A percentile compares a stretch with the other conserved stretches of the same genome.
These are phyloP conservation scores for Ensete glaucum DNA, from an alignment of 176 grass and related monocot genomes.

Conservation along the genomic window DNA sequence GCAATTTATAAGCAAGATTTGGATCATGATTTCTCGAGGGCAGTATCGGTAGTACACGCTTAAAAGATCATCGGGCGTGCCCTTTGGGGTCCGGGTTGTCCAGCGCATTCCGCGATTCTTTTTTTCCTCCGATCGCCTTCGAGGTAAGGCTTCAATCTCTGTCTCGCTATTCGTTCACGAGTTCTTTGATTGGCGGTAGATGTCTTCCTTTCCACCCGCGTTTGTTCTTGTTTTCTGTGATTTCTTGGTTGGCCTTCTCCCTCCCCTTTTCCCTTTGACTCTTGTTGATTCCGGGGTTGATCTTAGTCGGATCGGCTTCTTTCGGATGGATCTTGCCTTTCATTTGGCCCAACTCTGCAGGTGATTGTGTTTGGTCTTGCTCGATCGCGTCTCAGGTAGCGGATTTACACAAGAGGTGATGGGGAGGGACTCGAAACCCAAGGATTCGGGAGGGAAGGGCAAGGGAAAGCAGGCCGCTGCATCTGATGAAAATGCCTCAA, in stretches of 20 bases:
- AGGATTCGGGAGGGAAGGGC: constrained; percentile 71
- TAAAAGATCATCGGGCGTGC: too few species aligned
- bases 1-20: too few species aligned
- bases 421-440: constrained; percentile 83
- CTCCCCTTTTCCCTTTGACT: neutral
- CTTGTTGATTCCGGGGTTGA: neutral
- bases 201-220: neutral
- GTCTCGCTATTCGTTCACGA: neutral
- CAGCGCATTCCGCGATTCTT: neutral
- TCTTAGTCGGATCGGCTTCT: neutral
- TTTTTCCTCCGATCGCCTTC: neutral
- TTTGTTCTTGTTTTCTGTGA: neutral
- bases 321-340: neutral
- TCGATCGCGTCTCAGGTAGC: neutral
- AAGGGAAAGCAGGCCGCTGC: constrained; percentile 57
- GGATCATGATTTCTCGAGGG: too few species aligned
- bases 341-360: too few species aligned
- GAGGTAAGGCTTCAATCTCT: neutral
- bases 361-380: neutral
- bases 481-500: constrained; percentile 40
- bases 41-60: too few species aligned
- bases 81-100: too few species aligned
- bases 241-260: neutral
- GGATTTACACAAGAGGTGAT: constrained; percentile 17
- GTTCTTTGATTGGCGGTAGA: neutral